Percentiles rank a stretch among this genome's conserved stretches.
phyloP scores from a whole-genome alignment of 2,329 filamentous ascomycete species.

The Coniella vitis region DNA sequence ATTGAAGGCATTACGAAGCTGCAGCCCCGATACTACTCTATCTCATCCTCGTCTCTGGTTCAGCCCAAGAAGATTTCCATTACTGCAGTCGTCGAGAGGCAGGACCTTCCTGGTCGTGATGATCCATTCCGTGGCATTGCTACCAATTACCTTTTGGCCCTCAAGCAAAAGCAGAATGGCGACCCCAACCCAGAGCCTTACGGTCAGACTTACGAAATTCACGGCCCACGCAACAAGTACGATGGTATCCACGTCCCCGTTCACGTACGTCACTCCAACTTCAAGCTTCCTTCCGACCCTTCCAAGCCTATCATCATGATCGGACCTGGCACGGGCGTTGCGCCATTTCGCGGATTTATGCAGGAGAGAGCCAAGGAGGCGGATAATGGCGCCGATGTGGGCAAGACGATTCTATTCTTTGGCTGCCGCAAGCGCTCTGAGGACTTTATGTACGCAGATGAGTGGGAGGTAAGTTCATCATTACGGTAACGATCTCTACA shows the following conservation, averaged over 20 bases:
- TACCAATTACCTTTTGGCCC: slow-evolving; percentile 89
- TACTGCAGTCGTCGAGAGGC: slow-evolving; percentile 87
- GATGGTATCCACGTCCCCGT: slow-evolving; percentile 92
- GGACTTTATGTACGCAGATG: slow-evolving; percentile 85
- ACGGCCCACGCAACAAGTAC: slow-evolving; percentile 91
- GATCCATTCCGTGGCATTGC: slow-evolving; percentile 87
- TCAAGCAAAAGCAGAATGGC: slow-evolving; percentile 95
- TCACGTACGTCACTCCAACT: slow-evolving; percentile 96
- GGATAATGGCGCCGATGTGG: slow-evolving; percentile 72
- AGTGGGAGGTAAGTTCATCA: slow-evolving; percentile 75
- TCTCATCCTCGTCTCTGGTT: slow-evolving; percentile 90
- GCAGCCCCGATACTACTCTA: slow-evolving; percentile 97
- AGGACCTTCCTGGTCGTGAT: slow-evolving; percentile 66
- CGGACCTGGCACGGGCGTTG: slow-evolving; percentile 92
- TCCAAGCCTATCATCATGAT: slow-evolving; percentile 93
- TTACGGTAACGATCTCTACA: neutral
- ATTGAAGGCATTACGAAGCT: slow-evolving; percentile 93
- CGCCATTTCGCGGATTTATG: slow-evolving; percentile 90
- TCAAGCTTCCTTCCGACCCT: slow-evolving; percentile 95
- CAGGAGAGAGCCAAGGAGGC: slow-evolving; percentile 87
- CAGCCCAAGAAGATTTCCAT: slow-evolving; percentile 94
- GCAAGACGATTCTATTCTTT: slow-evolving; percentile 87
- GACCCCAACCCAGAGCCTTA: slow-evolving; percentile 76
- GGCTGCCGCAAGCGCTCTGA: slow-evolving; percentile 83
- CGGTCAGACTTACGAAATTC: slow-evolving; percentile 79